These are phyloP conservation scores for Blastocystis sp. DNA, from an alignment of 352 stramenopile genomes.

Conservation along the genomic window DNA sequence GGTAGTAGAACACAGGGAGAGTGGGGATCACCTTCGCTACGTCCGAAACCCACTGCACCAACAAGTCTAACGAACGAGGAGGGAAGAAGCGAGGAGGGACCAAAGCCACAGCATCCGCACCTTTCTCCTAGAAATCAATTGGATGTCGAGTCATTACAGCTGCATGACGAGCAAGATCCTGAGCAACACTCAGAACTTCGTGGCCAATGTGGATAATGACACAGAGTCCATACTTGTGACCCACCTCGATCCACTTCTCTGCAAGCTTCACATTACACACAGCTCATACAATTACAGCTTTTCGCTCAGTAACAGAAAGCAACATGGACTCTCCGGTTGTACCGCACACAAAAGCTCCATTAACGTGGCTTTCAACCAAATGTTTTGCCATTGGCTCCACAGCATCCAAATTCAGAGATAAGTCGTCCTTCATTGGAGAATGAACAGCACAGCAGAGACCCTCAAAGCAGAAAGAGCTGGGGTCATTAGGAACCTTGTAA, in stretches of 20 bases:
- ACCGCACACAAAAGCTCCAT: conserved; percentile 50
- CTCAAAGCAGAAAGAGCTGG: conserved; percentile 42
- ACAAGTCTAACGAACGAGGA: conserved; percentile 43
- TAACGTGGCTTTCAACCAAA: conserved; percentile 35
- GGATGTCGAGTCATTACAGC: conserved; percentile 67
- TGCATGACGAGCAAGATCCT: conserved; percentile 1
- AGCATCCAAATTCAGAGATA: conserved; percentile 44
- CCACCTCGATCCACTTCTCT: conserved; percentile 55
- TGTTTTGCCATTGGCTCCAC: conserved; percentile 36
- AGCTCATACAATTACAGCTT: neutral
- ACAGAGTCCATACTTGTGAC: conserved; percentile 57
- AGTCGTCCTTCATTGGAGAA: conserved; percentile 51
- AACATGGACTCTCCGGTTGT: conserved; percentile 53
- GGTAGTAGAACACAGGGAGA: conserved; percentile 59
- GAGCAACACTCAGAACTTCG: conserved; percentile 27
- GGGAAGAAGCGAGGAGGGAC: conserved; percentile 67
- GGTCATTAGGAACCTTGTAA: conserved; percentile 27
- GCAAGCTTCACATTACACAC: neutral
- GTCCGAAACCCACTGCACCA: conserved; percentile 54
- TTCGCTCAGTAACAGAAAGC: conserved; percentile 23
- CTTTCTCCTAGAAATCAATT: conserved; percentile 75
- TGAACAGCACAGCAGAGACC: conserved; percentile 59
- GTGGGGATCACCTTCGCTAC: conserved; percentile 8
- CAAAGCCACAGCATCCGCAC: conserved; percentile 74
- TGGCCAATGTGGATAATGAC: conserved; percentile 62